These are phyloP conservation scores for Zygotorulaspora sp. DNA, from an alignment of 805 yeast genomes.

Conservation along the genomic window DNA sequence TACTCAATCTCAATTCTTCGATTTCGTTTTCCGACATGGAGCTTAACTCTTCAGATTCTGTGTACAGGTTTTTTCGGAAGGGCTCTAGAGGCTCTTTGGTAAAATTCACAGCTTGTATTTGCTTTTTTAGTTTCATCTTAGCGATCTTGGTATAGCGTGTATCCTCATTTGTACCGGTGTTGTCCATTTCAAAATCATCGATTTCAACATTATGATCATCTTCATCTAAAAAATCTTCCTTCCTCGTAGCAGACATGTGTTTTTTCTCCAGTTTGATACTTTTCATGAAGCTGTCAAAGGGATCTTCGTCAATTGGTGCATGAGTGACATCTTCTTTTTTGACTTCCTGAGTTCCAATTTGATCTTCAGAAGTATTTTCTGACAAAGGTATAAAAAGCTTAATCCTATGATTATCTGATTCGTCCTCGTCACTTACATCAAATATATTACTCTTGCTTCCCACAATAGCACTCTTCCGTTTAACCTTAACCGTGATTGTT, in stretches of 20 bases:
- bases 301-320: conserved; percentile 29
- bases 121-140: conserved; percentile 39
- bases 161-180: conserved; percentile 37
- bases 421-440: conserved; percentile 22
- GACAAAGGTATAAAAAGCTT: conserved; percentile 5
- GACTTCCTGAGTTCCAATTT: not conserved
- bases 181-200: conserved; percentile 31
- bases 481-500: conserved; percentile 2
- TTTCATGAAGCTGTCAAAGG: conserved; percentile 45
- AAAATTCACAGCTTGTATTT: conserved; percentile 28
- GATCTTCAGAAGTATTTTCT: not conserved
- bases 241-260: conserved; percentile 7
- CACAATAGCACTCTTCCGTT: conserved; percentile 5
- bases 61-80: conserved; percentile 59
- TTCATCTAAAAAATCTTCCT: conserved; percentile 19
- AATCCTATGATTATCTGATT: not conserved
- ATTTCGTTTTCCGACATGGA: conserved; percentile 52
- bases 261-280: conserved; percentile 8
- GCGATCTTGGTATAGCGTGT: conserved; percentile 36
- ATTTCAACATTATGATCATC: conserved; percentile 22
- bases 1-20: conserved; percentile 44
- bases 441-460: conserved; percentile 9
- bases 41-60: conserved; percentile 51
- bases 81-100: conserved; percentile 41
- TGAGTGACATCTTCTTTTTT: conserved; percentile 16